A percentile compares a stretch with the other conserved stretches of the same genome.
Evolutionary conservation across 2,329 filamentous ascomycete genomes (phyloP).

Genomic region (Aspergillus sp.): DNA sequence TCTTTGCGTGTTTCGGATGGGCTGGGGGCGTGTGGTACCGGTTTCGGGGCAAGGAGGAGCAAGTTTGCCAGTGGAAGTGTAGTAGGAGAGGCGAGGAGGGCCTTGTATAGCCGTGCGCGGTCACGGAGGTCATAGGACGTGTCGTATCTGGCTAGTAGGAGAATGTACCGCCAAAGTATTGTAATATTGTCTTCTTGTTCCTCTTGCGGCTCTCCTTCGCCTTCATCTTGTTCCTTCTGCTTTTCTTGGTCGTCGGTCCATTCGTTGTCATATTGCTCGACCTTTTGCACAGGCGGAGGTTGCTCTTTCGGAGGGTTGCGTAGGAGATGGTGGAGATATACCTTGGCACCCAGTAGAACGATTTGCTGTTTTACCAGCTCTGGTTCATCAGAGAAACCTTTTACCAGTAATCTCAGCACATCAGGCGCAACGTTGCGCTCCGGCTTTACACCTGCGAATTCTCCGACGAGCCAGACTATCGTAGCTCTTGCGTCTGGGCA

Average conservation of each 20-base stretch:
- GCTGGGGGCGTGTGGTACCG: constrained; percentile 81
- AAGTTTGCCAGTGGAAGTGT: constrained; percentile 78
- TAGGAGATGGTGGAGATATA: constrained; percentile 79
- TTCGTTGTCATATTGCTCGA: constrained; percentile 26
- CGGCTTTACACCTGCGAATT: constrained; percentile 73
- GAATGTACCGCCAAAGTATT: constrained; percentile 74
- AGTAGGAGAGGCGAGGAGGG: constrained; percentile 68
- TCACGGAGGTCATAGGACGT: constrained; percentile 92
- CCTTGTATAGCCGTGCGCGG: constrained; percentile 78
- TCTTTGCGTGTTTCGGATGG: constrained; percentile 77
- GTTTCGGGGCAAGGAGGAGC: constrained; percentile 87
- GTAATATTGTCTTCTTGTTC: constrained; percentile 56
- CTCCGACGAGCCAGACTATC: constrained; percentile 95
- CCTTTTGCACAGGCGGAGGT: constrained; percentile 16
- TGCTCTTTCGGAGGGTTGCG: constrained; percentile 37
- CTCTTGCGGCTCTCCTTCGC: constrained; percentile 26
- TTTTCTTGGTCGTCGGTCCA: constrained; percentile 22
- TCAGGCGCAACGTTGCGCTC: constrained; percentile 90
- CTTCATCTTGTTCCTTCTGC: constrained; percentile 17
- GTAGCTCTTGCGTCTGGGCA: constrained; percentile 85
- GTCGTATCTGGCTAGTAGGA: constrained; percentile 84
- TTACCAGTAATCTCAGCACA: constrained; percentile 78
- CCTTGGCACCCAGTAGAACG: constrained; percentile 86
- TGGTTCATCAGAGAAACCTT: constrained; percentile 74
- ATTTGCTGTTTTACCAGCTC: constrained; percentile 88